These are phyloP conservation scores for Aspergillus pseudonomiae DNA, from an alignment of 2,329 filamentous ascomycete species.

Conservation along the genomic window DNA sequence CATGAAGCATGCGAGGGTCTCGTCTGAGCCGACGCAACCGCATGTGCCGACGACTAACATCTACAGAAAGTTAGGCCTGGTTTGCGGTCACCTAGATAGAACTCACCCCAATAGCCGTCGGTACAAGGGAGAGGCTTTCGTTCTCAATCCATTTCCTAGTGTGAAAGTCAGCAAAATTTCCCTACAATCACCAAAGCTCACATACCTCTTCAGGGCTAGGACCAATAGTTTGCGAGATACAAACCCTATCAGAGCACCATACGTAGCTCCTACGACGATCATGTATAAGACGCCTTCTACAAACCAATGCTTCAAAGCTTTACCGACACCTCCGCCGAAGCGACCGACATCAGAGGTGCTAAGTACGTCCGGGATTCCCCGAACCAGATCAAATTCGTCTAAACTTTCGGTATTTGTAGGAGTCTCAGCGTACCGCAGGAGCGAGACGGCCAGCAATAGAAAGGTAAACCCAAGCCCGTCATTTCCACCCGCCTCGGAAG, in stretches of 20 bases:
- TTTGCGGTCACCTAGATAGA: not conserved
- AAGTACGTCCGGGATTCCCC: constrained; percentile 30
- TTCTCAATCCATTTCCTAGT: constrained; percentile 58
- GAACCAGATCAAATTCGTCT: constrained; percentile 21
- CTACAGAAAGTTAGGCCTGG: constrained; percentile 28
- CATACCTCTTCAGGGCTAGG: constrained; percentile 36
- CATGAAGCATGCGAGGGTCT: constrained; percentile 63
- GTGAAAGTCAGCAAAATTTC: not conserved
- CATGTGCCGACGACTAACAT: constrained; percentile 62
- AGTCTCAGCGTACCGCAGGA: constrained; percentile 57
- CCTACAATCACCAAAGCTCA: not conserved
- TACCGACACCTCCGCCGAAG: constrained; percentile 55
- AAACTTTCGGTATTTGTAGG: constrained; percentile 25
- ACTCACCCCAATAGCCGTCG: constrained; percentile 53
- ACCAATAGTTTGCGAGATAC: constrained; percentile 52
- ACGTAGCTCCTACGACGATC: constrained; percentile 56
- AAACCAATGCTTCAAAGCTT: constrained; percentile 60
- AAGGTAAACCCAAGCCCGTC: constrained; percentile 67
- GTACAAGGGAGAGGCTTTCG: constrained; percentile 58
- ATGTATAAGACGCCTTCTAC: constrained; percentile 65
- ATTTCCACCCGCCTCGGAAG: constrained; percentile 63
- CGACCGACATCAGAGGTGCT: constrained; percentile 51
- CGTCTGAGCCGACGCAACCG: constrained; percentile 61
- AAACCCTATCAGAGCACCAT: constrained; percentile 57
- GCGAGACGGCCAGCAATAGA: constrained; percentile 60